A percentile compares a stretch with the other conserved stretches of the same genome.
Conservation (phyloP, 2,329 filamentous ascomycete genomes). For the Alternaria novae-zelandiae region DNA sequence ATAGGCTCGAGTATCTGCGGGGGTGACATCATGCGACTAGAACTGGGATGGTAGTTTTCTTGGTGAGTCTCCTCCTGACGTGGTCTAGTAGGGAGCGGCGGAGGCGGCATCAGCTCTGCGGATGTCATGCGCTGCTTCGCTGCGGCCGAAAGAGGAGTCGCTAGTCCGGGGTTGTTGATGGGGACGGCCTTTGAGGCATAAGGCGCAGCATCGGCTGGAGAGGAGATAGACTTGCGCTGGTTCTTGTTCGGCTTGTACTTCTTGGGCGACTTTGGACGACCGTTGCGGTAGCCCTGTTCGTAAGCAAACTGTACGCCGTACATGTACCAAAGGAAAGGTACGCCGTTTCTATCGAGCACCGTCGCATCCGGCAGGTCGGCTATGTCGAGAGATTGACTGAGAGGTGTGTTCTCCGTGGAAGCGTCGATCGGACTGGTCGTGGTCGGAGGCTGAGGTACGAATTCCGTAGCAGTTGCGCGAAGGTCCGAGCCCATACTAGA, state of each 20-base stretch:
- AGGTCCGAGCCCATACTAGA: constrained; percentile 31
- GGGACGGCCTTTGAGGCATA: neutral
- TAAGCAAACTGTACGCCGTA: constrained; percentile 32
- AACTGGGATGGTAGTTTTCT: neutral
- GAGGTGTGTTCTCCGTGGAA: neutral
- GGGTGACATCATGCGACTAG: neutral
- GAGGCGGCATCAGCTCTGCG: constrained; percentile 1
- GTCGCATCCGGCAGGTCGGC: constrained; percentile 22
- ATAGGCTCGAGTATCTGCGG: neutral
- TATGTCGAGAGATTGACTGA: neutral
- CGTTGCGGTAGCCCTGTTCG: constrained; percentile 17
- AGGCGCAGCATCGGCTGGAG: neutral
- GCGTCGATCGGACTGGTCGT: neutral
- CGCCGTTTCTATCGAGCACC: constrained; percentile 30
- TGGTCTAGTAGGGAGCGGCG: neutral
- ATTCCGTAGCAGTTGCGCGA: constrained; percentile 40
- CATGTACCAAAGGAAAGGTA: constrained; percentile 41
- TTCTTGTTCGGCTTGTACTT: constrained; percentile 22
- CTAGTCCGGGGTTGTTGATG: no score
- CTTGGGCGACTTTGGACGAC: constrained; percentile 26
- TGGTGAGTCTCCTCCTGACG: neutral
- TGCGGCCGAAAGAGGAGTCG: neutral
- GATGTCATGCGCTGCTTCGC: constrained; percentile 5
- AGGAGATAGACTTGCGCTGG: neutral
- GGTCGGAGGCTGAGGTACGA: constrained; percentile 26